phyloP scores from a whole-genome alignment of 768 basidiomycete genomes.

The Lactarius vividus region DNA sequence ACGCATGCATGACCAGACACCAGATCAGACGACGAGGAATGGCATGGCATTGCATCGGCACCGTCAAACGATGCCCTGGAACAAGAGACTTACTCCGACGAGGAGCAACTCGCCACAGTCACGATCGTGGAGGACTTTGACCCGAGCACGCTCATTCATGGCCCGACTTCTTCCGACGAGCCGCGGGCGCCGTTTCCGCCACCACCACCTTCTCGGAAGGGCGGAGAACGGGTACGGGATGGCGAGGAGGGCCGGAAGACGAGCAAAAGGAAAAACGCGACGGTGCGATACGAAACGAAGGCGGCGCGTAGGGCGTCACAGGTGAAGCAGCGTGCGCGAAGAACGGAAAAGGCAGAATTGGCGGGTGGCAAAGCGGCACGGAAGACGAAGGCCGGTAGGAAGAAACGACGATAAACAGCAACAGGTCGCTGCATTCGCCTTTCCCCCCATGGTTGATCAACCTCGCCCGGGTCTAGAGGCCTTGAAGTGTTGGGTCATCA shows the following conservation, averaged over 20 bases:
- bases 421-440: neutral
- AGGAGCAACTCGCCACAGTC: slow-evolving; percentile 83
- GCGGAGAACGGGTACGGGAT: neutral
- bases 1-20: neutral
- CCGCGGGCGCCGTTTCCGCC: slow-evolving; percentile 4
- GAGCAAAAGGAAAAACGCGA: slow-evolving; percentile 16
- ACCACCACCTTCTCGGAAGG: slow-evolving; percentile 30
- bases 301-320: slow-evolving; percentile 59
- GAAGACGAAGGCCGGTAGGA: slow-evolving; percentile 33
- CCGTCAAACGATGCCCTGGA: slow-evolving; percentile 35
- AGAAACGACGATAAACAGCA: slow-evolving; percentile 11
- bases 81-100: slow-evolving; percentile 72
- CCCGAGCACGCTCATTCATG: slow-evolving; percentile 58
- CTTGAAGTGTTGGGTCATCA: neutral
- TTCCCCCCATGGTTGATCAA: too few species aligned
- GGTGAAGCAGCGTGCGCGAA: slow-evolving; percentile 59
- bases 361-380: slow-evolving; percentile 63
- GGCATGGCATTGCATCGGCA: slow-evolving; percentile 42
- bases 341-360: slow-evolving; percentile 67
- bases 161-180: slow-evolving; percentile 28
- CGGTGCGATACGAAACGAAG: slow-evolving; percentile 66
- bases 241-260: neutral
- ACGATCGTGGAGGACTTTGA: slow-evolving; percentile 93
- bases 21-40: slow-evolving; percentile 46
- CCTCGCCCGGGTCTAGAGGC: neutral